Base-by-base conservation (phyloP, 2,329 filamentous ascomycete genomes). In the Scytalidium sp. region DNA sequence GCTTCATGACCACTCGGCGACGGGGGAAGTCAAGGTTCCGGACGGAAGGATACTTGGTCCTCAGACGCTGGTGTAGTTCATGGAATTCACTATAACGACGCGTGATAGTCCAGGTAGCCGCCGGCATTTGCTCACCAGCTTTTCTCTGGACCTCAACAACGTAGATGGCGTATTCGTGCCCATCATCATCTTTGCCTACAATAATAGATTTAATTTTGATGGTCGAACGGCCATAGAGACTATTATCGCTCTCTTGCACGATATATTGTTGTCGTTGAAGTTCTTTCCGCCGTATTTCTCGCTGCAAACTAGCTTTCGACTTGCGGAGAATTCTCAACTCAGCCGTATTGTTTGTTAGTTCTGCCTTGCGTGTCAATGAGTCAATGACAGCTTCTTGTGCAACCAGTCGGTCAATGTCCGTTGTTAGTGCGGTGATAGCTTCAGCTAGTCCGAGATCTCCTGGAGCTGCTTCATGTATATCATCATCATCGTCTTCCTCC, bases 181-280 rank as follows among this genome's bases (percentile, higher is more conserved):
- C 93, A 60, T 97, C 92, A 22, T 93, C 88, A 57, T 97, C 94
- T 54, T 85, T 87, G 5, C 91, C 93, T 13, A 97, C 90, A 71
- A 96, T 90, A 47, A 96, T 92, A 0, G 89, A 90, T 63, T 94
- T 94, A 65, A 99, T 97, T 60, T 82, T 87, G 60, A 97, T 84
- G 0, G 84, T 90, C 2, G 94, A 93, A 17, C 93, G 88, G 2
- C 94, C 94, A 62, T 96, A 97, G 20, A 99, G 76, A 67, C 91
- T 96, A 67, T 96, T 99, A 66, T 99, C 95, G 64, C 91, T 97
- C 69, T 99, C 94, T 69, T 99, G 94, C 7, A 97, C 84, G 42
- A 96, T 90, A 60, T 99, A 99, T 66, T 99, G 95, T 67, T 96
- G 94, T 46, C 92, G 82, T 66, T 99, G 94, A 63, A 99, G 80